A percentile compares a stretch with the other conserved stretches of the same genome.
Conservation (phyloP, 306 rosid species). For the Rubus idaeus region DNA sequence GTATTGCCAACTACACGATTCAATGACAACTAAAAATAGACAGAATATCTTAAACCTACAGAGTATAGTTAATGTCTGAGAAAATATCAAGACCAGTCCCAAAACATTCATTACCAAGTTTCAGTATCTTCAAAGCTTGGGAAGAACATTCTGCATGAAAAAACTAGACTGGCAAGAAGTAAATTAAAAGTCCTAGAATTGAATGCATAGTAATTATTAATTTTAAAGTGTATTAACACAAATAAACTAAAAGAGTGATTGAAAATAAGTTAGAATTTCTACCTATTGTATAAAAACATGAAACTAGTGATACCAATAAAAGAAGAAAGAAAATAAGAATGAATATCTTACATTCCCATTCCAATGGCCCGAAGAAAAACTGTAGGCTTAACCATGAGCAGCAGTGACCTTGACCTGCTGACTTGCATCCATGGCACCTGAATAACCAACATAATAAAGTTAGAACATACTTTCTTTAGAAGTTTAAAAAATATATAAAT, state of each 20-base stretch:
- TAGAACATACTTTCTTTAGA: conserved; percentile 21
- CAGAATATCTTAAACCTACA: neutral
- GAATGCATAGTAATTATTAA: neutral
- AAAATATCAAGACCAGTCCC: neutral
- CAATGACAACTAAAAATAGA: neutral
- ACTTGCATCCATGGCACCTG: conserved; percentile 98
- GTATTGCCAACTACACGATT: neutral
- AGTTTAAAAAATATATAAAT: neutral
- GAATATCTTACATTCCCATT: conserved; percentile 69
- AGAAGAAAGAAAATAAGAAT: neutral
- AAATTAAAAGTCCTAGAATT: neutral
- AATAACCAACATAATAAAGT: conserved; percentile 27
- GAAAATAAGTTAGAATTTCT: neutral
- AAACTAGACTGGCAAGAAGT: neutral
- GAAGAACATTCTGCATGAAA: neutral
- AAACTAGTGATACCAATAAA: conserved; percentile 3
- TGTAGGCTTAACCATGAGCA: conserved; percentile 76
- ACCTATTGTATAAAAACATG: conserved; percentile 19
- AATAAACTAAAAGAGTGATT: neutral
- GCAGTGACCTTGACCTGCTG: conserved; percentile 79
- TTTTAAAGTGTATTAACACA: neutral
- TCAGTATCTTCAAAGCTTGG: neutral
- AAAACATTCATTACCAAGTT: neutral
- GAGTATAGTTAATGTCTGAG: neutral
- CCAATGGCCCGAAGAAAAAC: conserved; percentile 84